phyloP scores from a whole-genome alignment of 73 alveolate genomes.

The Paraurostyla sp. region DNA sequence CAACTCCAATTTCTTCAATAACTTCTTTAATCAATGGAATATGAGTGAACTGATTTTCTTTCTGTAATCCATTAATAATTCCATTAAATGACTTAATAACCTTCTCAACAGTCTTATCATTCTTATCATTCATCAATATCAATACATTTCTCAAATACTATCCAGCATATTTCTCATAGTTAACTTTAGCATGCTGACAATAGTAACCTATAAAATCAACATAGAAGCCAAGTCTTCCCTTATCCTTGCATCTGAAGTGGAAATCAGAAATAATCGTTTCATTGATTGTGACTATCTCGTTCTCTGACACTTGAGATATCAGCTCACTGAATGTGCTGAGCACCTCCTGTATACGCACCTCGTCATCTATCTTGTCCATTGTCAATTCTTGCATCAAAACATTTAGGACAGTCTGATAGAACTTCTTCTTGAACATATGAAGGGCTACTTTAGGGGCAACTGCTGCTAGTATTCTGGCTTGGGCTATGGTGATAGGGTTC shows the following conservation, averaged over 20 bases:
- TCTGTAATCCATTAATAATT: slow-evolving; percentile 47
- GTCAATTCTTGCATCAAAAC: slow-evolving; percentile 30
- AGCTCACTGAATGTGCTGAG: slow-evolving; percentile 40
- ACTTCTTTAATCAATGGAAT: slow-evolving; percentile 54
- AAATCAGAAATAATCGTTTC: slow-evolving; percentile 41
- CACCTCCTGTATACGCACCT: slow-evolving; percentile 22
- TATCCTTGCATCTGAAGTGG: slow-evolving; percentile 38
- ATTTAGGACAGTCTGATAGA: slow-evolving; percentile 47
- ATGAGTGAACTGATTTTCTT: slow-evolving; percentile 65
- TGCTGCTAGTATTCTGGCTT: slow-evolving; percentile 63
- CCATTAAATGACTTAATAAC: slow-evolving; percentile 59
- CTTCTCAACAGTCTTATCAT: slow-evolving; percentile 55
- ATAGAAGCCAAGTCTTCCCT: slow-evolving; percentile 40
- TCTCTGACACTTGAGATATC: slow-evolving; percentile 6
- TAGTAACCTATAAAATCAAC: slow-evolving; percentile 67
- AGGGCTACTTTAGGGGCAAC: slow-evolving; percentile 44
- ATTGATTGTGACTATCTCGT: slow-evolving; percentile 41
- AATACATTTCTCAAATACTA: slow-evolving; percentile 56
- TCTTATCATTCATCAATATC: slow-evolving; percentile 40
- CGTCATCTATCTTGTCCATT: slow-evolving; percentile 25
- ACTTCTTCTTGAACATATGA: slow-evolving; percentile 50
- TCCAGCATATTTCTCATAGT: slow-evolving; percentile 61
- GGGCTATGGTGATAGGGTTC: slow-evolving; percentile 48
- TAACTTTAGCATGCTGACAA: slow-evolving; percentile 51
- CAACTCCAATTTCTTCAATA: slow-evolving; percentile 61